phyloP scores from a whole-genome alignment of 176 grass and related monocot species.

The barley (Hordeum vulgare) region DNA sequence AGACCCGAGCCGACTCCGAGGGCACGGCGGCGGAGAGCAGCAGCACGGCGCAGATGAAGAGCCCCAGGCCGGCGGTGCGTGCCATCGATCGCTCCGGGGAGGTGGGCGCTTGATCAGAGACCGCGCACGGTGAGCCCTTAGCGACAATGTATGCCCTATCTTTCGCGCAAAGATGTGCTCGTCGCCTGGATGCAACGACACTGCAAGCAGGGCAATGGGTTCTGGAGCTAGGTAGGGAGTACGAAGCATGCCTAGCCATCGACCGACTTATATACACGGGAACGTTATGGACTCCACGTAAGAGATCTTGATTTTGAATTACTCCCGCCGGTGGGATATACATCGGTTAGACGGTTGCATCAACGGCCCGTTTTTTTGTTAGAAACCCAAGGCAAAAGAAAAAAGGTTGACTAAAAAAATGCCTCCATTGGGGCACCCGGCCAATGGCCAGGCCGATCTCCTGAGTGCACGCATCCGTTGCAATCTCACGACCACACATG shows the following conservation, averaged over 20 bases:
- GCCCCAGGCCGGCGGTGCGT: background rate
- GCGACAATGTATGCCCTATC: constrained; percentile 1
- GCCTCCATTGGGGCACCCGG: background rate
- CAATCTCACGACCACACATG: background rate
- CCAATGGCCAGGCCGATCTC: background rate
- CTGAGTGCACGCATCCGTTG: background rate
- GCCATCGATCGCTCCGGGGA: constrained; percentile 27
- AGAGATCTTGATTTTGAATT: background rate
- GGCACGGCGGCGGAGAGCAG: constrained; percentile 23
- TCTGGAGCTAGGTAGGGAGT: background rate
- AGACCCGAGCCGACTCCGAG: constrained; percentile 24
- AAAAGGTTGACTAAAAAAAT: background rate
- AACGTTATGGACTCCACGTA: constrained; percentile 13
- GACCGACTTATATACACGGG: constrained; percentile 24
- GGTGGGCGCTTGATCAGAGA: background rate
- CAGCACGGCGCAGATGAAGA: constrained; percentile 28
- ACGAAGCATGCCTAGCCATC: background rate
- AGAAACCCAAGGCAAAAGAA: background rate
- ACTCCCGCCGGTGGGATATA: background rate
- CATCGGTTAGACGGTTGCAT: constrained; percentile 18
- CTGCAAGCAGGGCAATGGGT: background rate
- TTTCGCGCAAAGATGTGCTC: background rate
- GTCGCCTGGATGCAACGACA: background rate
- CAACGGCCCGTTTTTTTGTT: background rate
- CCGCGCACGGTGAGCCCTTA: background rate